These are phyloP conservation scores for Parietaria judaica DNA, from an alignment of 306 rosid species.

Conservation along the genomic window DNA sequence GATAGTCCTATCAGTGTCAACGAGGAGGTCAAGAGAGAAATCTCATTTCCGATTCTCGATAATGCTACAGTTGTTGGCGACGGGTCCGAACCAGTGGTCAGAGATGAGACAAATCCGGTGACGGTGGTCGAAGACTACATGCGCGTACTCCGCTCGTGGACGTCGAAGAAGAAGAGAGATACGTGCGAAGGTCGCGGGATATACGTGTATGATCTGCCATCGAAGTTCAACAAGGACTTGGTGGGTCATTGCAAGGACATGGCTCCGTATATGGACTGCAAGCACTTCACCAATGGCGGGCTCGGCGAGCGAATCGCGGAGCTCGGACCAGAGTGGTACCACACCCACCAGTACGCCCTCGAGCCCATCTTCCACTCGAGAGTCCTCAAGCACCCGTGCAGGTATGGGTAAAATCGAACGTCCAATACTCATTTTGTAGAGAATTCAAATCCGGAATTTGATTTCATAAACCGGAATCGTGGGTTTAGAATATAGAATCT, in stretches of 20 bases:
- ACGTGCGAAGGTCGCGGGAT: constrained; percentile 48
- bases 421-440: too few relatives aligned
- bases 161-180: constrained; percentile 22
- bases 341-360: constrained; percentile 62
- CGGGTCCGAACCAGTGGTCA: constrained; percentile 10
- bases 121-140: constrained; percentile 32
- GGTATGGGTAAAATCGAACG: not conserved
- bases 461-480: too few relatives aligned
- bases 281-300: constrained; percentile 44
- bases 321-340: constrained; percentile 58
- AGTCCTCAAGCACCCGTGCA: constrained; percentile 56
- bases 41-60: not conserved
- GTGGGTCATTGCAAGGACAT: constrained; percentile 55
- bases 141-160: constrained; percentile 53
- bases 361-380: constrained; percentile 65
- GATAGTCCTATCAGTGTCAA: not conserved
- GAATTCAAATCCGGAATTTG: too few relatives aligned
- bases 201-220: constrained; percentile 62
- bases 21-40: not conserved
- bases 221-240: constrained; percentile 63
- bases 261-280: constrained; percentile 58
- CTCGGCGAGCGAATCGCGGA: constrained; percentile 45
- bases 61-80: constrained; percentile 5
- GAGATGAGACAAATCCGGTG: constrained; percentile 4
- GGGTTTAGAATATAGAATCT: too few relatives aligned